phyloP scores from a whole-genome alignment of 2,329 filamentous ascomycete genomes.

The Xylaria sp. region DNA sequence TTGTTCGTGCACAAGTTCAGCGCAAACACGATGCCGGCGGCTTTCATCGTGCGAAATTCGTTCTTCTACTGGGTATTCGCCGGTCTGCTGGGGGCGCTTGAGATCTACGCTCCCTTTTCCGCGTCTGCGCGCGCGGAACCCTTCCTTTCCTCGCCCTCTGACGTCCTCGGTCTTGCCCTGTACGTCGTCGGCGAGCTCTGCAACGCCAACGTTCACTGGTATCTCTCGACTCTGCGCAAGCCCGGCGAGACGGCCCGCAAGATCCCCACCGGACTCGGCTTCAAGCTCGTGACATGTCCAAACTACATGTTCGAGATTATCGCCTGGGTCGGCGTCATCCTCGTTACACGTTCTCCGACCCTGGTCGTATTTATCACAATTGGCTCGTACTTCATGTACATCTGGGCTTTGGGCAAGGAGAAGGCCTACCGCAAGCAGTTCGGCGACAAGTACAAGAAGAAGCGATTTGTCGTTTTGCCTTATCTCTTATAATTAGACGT shows the following conservation, averaged over 20 bases:
- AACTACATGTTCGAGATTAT: constrained; percentile 96
- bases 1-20: constrained; percentile 96
- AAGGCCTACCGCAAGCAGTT: constrained; percentile 89
- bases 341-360: constrained; percentile 81
- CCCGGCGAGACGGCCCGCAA: constrained; percentile 85
- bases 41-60: constrained; percentile 95
- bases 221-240: constrained; percentile 79
- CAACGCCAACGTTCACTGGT: constrained; percentile 83
- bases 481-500: constrained; percentile 70
- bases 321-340: constrained; percentile 84
- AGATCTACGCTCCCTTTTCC: constrained; percentile 82
- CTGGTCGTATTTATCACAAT: constrained; percentile 80
- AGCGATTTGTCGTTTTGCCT: constrained; percentile 85
- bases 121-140: constrained; percentile 66
- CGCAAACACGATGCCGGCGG: constrained; percentile 88
- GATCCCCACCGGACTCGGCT: constrained; percentile 87
- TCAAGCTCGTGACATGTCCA: constrained; percentile 88
- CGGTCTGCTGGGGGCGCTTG: constrained; percentile 83
- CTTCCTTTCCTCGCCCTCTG: constrained; percentile 55
- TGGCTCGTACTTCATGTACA: constrained; percentile 81
- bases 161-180: constrained; percentile 75
- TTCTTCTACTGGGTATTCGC: constrained; percentile 91
- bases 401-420: constrained; percentile 94
- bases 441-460: constrained; percentile 93
- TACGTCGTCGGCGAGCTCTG: constrained; percentile 81